These are phyloP conservation scores for Verticillium klebahnii DNA, from an alignment of 2,329 filamentous ascomycete genomes.

Conservation along the genomic window DNA sequence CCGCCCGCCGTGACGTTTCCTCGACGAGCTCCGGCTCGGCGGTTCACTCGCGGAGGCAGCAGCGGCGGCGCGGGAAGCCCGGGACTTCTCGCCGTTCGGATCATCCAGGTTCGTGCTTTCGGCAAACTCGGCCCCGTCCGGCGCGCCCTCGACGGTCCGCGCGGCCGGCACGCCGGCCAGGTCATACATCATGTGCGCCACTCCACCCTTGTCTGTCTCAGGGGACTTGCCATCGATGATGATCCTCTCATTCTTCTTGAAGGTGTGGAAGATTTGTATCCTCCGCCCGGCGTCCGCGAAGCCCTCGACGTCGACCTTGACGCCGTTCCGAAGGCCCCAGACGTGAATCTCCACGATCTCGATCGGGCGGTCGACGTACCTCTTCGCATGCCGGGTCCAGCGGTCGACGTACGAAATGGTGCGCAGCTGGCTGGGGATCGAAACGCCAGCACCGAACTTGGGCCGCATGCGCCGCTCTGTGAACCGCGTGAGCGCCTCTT, in stretches of 20 bases:
- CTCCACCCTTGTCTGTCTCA: conserved; percentile 40
- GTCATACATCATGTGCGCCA: conserved; percentile 49
- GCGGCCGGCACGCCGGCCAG: conserved; percentile 35
- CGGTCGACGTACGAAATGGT: conserved; percentile 86
- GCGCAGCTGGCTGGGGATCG: conserved; percentile 85
- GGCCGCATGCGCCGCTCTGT: conserved; percentile 86
- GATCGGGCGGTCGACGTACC: conserved; percentile 75
- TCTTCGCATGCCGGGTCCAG: conserved; percentile 71
- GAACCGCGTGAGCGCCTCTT: conserved; percentile 51
- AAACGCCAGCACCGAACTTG: conserved; percentile 83
- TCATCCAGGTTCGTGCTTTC: conserved; percentile 14
- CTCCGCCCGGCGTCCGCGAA: conserved; percentile 84
- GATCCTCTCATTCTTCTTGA: conserved; percentile 66
- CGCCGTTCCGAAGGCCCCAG: conserved; percentile 82
- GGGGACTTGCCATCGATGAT: conserved; percentile 57
- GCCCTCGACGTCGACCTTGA: conserved; percentile 81
- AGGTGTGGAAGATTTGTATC: conserved; percentile 80
- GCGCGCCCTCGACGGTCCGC: conserved; percentile 6
- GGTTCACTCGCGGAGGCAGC: neutral
- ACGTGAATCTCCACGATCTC: conserved; percentile 87
- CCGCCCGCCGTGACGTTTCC: conserved; percentile 1
- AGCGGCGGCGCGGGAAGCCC: neutral
- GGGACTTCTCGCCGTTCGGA: conserved; percentile 3
- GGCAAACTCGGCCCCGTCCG: conserved; percentile 16
- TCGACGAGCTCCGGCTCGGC: conserved; percentile 2